Conservation (phyloP, 2,329 filamentous ascomycete species). For the Penicillium capsulatum region DNA sequence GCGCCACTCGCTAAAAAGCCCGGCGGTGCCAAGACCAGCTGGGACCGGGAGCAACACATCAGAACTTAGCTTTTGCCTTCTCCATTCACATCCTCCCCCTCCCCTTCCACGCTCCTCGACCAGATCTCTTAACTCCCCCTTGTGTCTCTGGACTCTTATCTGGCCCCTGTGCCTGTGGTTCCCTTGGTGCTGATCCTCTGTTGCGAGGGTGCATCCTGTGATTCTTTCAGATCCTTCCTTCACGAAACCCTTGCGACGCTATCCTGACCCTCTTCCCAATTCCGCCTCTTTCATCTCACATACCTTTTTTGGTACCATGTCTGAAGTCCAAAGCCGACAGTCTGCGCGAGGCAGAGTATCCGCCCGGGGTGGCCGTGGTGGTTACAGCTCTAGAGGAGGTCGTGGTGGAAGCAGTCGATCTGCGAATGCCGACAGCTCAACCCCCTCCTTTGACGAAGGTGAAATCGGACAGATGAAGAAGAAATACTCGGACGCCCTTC, state of each 20-base stretch:
- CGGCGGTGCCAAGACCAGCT: slow-evolving; percentile 24
- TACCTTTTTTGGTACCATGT: slow-evolving; percentile 62
- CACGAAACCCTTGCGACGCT: slow-evolving; percentile 21
- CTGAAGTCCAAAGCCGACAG: slow-evolving; percentile 85
- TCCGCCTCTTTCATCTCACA: slow-evolving; percentile 27
- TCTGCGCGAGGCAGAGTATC: slow-evolving; percentile 86
- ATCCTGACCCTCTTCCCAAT: slow-evolving; percentile 26
- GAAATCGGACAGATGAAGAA: slow-evolving; percentile 90
- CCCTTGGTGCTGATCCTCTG: slow-evolving; percentile 35
- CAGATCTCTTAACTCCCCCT: slow-evolving; percentile 17
- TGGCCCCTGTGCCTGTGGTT: slow-evolving; percentile 34
- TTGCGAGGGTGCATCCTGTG: slow-evolving; percentile 37
- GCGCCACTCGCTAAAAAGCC: slow-evolving; percentile 34
- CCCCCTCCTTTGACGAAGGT: slow-evolving; percentile 70
- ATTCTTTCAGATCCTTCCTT: slow-evolving; percentile 27
- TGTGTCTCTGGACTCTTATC: slow-evolving; percentile 21
- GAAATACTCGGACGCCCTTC: slow-evolving; percentile 74
- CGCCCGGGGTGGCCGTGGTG: slow-evolving; percentile 77
- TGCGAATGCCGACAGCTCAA: slow-evolving; percentile 70
- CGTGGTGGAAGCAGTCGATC: slow-evolving; percentile 63
- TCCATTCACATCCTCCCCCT: slow-evolving; percentile 21
- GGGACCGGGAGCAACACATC: slow-evolving; percentile 26
- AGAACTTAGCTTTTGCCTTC: slow-evolving; percentile 28
- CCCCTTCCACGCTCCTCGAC: slow-evolving; percentile 21
- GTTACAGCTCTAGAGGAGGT: slow-evolving; percentile 65